Base-by-base conservation (phyloP, 2,329 filamentous ascomycete genomes). In the Alternaria metachromatica region DNA sequence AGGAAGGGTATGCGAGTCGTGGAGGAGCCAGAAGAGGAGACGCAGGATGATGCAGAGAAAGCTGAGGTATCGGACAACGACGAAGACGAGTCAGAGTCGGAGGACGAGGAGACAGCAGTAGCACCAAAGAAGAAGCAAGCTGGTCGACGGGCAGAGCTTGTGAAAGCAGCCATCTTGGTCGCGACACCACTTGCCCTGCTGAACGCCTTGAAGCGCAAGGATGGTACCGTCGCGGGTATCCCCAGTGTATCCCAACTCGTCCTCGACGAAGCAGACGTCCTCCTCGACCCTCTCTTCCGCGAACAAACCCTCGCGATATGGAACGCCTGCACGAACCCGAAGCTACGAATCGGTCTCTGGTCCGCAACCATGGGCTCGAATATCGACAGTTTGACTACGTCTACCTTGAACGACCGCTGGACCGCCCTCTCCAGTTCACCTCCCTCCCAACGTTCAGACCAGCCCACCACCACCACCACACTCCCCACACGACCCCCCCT, bases 361-460 rank as follows among this genome's bases (percentile, higher is more conserved):
- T 98, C 96, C 13, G 96, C 96, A 13, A 99, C 96, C 0, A 97
- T 99, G 90, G 93, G 92, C 4, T 97, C 95, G 15, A 96, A 91
- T 71, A 92, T 98, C 45, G 96, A 99, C 82, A 85, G 89, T 20
- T 84, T 97, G 8, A 87, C 93, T 50, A 87, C 87, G 7, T 87
- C 88, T n/a, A 90, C 90, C 13, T 37, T 85, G 80, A 55, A 76
- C 80, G 45, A 76, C 65, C 41, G 80, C 85, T 74, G 69, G 77
- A 20, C 49, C 8, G 48, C 66, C 10, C 63, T 79, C 11, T 62
- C 67, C 5, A 46, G 65, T 87, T 84, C 50, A 81, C 12, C 43
- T 2, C 4, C 63, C 86, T 82, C 49, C 37, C 37, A 41, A 18
- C 13, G 23, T 4, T 6, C 63, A 86, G 82, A 50, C 4, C 15